Conservation (phyloP, 2,329 filamentous ascomycete species). For the Colletotrichum nymphaeae region DNA sequence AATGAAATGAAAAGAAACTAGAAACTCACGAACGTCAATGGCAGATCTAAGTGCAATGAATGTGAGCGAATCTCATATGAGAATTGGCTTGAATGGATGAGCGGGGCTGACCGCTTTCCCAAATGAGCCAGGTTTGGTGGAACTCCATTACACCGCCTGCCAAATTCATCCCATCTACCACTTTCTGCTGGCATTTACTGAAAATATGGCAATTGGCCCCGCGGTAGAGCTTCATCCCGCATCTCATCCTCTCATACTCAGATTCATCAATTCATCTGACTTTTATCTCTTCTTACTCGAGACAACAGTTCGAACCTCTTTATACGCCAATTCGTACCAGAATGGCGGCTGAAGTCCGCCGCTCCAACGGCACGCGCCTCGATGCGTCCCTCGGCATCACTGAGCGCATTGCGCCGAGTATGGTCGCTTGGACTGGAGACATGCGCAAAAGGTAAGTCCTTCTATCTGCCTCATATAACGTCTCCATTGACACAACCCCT, state of each 20-base stretch:
- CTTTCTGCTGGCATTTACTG: conserved; percentile 30
- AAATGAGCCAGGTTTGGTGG: accelerated
- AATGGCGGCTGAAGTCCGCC: conserved; percentile 24
- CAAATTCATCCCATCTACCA: neutral
- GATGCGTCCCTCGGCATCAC: conserved; percentile 37
- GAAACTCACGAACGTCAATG: neutral
- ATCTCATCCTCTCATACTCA: neutral
- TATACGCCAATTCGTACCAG: neutral
- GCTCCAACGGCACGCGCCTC: conserved; percentile 30
- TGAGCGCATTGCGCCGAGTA: conserved; percentile 36
- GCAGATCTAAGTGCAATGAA: neutral
- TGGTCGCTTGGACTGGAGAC: conserved; percentile 35
- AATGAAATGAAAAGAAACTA: neutral
- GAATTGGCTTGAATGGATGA: neutral
- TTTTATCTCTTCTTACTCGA: neutral
- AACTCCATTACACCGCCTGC: neutral
- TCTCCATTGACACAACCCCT: no score
- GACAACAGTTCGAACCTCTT: accelerated
- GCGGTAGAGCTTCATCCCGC: conserved; percentile 2
- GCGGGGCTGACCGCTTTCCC: conserved; percentile 7
- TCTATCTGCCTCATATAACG: neutral
- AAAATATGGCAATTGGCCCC: conserved; percentile 32
- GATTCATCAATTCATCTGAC: neutral
- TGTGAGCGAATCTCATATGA: conserved; percentile 8
- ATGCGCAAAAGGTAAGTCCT: conserved; percentile 33